A percentile compares a stretch with the other conserved stretches of the same genome.
Evolutionary conservation across 129 eudicot species (phyloP).

Genomic region (Arctium minus): DNA sequence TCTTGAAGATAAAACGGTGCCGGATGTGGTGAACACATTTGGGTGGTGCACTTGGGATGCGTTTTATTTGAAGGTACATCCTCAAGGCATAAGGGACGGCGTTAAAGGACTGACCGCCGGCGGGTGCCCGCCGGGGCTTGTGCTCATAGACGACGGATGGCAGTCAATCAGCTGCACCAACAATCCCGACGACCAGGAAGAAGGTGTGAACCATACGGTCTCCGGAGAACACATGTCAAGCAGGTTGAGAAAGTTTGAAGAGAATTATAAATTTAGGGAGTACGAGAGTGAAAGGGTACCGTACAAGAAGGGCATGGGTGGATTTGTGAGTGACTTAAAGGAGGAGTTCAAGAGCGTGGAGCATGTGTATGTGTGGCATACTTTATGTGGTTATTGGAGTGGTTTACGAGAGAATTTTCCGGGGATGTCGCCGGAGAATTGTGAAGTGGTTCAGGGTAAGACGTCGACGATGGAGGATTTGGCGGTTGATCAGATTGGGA

Average conservation of each 20-base stretch:
- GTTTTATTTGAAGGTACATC: slow-evolving; percentile 75
- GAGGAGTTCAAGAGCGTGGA: slow-evolving; percentile 57
- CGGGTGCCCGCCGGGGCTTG: slow-evolving; percentile 90
- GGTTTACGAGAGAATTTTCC: slow-evolving; percentile 52
- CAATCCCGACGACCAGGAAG: slow-evolving; percentile 45
- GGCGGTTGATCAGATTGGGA: slow-evolving; percentile 82
- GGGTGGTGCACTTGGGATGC: slow-evolving; percentile 99
- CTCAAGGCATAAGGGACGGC: slow-evolving; percentile 77
- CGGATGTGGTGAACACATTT: slow-evolving; percentile 80
- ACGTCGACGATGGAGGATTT: slow-evolving; percentile 69
- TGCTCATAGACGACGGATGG: slow-evolving; percentile 92
- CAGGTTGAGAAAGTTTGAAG: slow-evolving; percentile 51
- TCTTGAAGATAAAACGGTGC: slow-evolving; percentile 61
- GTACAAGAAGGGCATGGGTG: slow-evolving; percentile 62
- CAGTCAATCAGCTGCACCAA: slow-evolving; percentile 71
- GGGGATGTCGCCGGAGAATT: slow-evolving; percentile 44
- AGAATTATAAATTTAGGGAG: slow-evolving; percentile 77
- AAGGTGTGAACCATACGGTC: slow-evolving; percentile 64
- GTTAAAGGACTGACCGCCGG: slow-evolving; percentile 66
- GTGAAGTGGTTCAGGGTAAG: neutral
- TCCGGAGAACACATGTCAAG: slow-evolving; percentile 78
- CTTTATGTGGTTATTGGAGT: slow-evolving; percentile 94
- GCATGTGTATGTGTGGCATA: slow-evolving; percentile 92
- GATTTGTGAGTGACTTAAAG: slow-evolving; percentile 70
- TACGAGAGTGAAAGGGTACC: slow-evolving; percentile 36